Conservation (phyloP, 2,329 filamentous ascomycete species). For the Ilyonectria robusta region DNA sequence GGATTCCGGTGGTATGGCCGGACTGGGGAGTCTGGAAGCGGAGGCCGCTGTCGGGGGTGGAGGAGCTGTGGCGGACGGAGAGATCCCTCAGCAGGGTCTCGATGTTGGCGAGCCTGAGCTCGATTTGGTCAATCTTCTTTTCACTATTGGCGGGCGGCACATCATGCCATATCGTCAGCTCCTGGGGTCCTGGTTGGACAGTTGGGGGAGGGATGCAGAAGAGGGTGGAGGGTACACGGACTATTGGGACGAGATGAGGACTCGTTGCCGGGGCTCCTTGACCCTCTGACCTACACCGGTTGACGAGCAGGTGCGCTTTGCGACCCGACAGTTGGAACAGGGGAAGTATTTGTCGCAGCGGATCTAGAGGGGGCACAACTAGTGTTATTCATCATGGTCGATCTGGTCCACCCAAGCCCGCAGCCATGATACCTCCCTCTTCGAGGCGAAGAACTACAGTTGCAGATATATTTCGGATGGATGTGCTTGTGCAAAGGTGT, state of each 20-base stretch:
- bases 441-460: constrained; percentile 11
- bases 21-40: constrained; percentile 44
- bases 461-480: constrained; percentile 5
- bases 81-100: constrained; percentile 60
- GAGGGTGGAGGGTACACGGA: constrained; percentile 52
- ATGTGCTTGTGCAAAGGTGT: not conserved
- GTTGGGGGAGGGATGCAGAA: constrained; percentile 1
- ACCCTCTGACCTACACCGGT: constrained; percentile 68
- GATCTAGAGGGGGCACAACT: constrained; percentile 58
- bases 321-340: constrained; percentile 70
- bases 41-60: constrained; percentile 43
- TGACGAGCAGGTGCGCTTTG: constrained; percentile 67
- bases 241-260: constrained; percentile 74
- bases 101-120: constrained; percentile 60
- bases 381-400: constrained; percentile 38
- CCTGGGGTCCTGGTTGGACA: constrained; percentile 15
- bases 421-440: not conserved
- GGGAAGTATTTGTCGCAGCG: constrained; percentile 72
- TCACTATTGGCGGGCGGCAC: constrained; percentile 56
- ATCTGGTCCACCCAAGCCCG: not conserved
- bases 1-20: constrained; percentile 37
- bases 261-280: constrained; percentile 68
- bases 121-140: constrained; percentile 66
- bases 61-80: constrained; percentile 44
- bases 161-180: constrained; percentile 6